Conservation (phyloP, 2,329 filamentous ascomycete species). For the Fusarium paranaense region DNA sequence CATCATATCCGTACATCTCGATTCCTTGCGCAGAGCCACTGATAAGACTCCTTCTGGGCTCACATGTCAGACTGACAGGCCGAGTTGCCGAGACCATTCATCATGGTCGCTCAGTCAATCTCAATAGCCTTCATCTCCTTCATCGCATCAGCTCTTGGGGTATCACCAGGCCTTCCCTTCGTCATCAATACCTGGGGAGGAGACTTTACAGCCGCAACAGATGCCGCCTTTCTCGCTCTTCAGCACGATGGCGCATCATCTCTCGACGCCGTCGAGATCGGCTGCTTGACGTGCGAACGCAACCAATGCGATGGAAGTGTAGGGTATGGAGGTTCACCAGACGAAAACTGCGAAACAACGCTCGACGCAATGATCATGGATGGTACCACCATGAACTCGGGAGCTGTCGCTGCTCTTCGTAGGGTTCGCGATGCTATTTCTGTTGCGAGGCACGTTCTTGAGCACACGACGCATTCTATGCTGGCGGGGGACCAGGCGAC, state of each 20-base stretch:
- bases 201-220: constrained; percentile 62
- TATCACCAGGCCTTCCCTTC: constrained; percentile 58
- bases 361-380: constrained; percentile 71
- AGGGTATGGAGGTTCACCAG: constrained; percentile 66
- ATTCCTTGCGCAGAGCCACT: not conserved
- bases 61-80: not conserved
- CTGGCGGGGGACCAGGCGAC: constrained; percentile 66
- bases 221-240: constrained; percentile 60
- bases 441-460: constrained; percentile 63
- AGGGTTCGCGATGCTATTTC: constrained; percentile 61
- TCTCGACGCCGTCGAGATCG: constrained; percentile 64
- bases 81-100: not conserved
- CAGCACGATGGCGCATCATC: constrained; percentile 48
- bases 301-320: constrained; percentile 67
- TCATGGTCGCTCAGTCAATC: constrained; percentile 11
- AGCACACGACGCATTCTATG: constrained; percentile 63
- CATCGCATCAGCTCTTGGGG: constrained; percentile 16
- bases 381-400: constrained; percentile 63
- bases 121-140: constrained; percentile 23
- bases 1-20: not conserved
- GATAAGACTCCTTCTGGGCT: not conserved
- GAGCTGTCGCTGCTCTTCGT: constrained; percentile 64
- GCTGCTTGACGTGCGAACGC: constrained; percentile 63
- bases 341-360: constrained; percentile 68
- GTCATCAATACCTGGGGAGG: constrained; percentile 68